Conservation (phyloP, 495 filamentous ascomycete species). For the Penicillium lividum region DNA sequence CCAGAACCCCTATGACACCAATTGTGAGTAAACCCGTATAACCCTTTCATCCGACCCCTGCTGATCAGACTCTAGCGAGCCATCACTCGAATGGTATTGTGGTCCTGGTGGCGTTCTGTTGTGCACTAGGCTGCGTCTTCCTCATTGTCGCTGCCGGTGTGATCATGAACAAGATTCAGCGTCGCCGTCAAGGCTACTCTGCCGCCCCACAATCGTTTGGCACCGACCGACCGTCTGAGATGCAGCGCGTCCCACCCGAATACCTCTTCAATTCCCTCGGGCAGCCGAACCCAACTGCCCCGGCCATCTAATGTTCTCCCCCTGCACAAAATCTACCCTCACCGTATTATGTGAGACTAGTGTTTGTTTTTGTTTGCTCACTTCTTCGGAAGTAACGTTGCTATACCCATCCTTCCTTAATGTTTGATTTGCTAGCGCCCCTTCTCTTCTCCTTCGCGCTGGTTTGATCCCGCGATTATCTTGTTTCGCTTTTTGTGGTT, state of each 20-base stretch:
- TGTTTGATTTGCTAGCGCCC: slow-evolving; percentile 31
- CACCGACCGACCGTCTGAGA: slow-evolving; percentile 69
- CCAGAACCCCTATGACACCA: slow-evolving; percentile 60
- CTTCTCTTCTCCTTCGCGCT: slow-evolving; percentile 20
- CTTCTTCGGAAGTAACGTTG: slow-evolving; percentile 31
- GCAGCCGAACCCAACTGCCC: slow-evolving; percentile 40
- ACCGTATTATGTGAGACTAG: slow-evolving; percentile 27
- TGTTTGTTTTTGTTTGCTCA: slow-evolving; percentile 23
- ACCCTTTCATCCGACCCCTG: slow-evolving; percentile 13
- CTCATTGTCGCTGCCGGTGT: slow-evolving; percentile 84
- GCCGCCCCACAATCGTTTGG: slow-evolving; percentile 73
- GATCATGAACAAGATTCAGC: slow-evolving; percentile 78
- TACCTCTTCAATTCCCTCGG: slow-evolving; percentile 66
- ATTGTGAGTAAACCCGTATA: slow-evolving; percentile 43
- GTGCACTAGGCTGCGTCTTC: slow-evolving; percentile 83
- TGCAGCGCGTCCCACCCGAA: slow-evolving; percentile 78
- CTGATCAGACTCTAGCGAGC: slow-evolving; percentile 38
- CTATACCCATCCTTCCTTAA: slow-evolving; percentile 40
- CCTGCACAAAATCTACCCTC: slow-evolving; percentile 10
- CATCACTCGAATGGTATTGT: slow-evolving; percentile 81
- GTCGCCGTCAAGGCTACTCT: slow-evolving; percentile 82
- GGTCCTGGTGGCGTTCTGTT: slow-evolving; percentile 88
- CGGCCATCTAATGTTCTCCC: slow-evolving; percentile 37
- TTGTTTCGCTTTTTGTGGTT: slow-evolving; percentile 2
- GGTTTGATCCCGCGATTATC: slow-evolving; percentile 18